Evolutionary conservation across 306 rosid species (phyloP), one percentile per base, ranked within the genome.

Genomic region (Castanea mollissima): DNA sequence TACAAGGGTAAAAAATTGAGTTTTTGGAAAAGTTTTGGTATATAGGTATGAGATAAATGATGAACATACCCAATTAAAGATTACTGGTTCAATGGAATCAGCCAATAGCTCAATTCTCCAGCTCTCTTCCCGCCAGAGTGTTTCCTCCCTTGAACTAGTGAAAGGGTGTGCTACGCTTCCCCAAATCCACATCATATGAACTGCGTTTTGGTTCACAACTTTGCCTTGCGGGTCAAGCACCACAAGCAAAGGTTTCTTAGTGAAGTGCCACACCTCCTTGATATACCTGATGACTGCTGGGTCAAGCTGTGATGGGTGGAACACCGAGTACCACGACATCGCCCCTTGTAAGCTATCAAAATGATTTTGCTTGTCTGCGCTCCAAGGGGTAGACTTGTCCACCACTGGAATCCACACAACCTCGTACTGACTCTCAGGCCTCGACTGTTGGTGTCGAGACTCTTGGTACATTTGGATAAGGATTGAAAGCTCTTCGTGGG

Each of bases 101-200:
- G 85, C 87, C 74, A 91, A 71, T 12, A 92, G 86, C 21, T 62
- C 74, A 19, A 90, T 78, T 51, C 85, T 86, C 97, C 97, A 92
- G 13, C 69, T 80, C 62, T 77, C 89, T 12, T 80, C 82, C 55
- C 81, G 79, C 94, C 97, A 92, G 69, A 92, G 83, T 31, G 86
- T 54, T 67, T 80, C 83, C 86, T 92, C 97, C 46, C 46, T 81
- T 73, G 27, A 44, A 67, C 65, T 65, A n/a, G 87, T 82, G 78
- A 92, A 92, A 49, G 94, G 94, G 76, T 80, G 88, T 2, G 94
- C 92, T 52, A 69, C 1, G 79, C 91, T 88, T 88, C 97, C 92
- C 91, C 91, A 92, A 35, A 92, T 87, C 85, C 94, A 92, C 90
- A 92, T 87, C 89, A 90, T 83, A 78, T 90, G 90, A 12, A 92